Percentiles rank a stretch among this genome's conserved stretches.
Conservation (phyloP, 1,284 basidiomycete genomes). For the Ceratobasidium sp. region DNA sequence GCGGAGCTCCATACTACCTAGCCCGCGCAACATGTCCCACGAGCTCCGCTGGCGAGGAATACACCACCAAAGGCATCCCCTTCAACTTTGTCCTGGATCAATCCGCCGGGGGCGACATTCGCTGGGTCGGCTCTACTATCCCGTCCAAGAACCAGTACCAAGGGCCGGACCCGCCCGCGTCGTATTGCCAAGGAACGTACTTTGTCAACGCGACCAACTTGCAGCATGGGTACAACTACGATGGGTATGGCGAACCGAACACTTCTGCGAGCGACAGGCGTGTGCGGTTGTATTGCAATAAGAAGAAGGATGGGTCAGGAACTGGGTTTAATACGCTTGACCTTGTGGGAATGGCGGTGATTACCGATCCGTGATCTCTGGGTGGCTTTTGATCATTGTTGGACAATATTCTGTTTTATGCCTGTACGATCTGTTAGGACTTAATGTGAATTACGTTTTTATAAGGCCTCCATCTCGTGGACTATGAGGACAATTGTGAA, state of each 20-base stretch:
- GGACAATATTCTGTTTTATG: no score
- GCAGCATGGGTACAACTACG: background rate
- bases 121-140: background rate
- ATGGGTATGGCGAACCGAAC: background rate
- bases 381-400: no score
- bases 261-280: background rate
- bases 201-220: slow-evolving; percentile 22
- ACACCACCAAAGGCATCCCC: background rate
- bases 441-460: no score
- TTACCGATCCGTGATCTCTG: no score
- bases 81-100: slow-evolving; percentile 6
- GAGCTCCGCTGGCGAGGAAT: background rate
- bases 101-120: slow-evolving; percentile 1
- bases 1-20: background rate
- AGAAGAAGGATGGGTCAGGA: background rate
- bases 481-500: no score
- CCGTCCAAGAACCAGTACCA: background rate
- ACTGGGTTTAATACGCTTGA: slow-evolving; percentile 1
- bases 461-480: no score
- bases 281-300: background rate
- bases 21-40: background rate
- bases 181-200: background rate
- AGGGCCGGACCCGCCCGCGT: background rate
- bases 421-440: no score
- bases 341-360: no score